Percentiles rank a stretch among this genome's conserved stretches.
phyloP scores from a whole-genome alignment of 768 basidiomycete genomes.

The Paxillus involutus region DNA sequence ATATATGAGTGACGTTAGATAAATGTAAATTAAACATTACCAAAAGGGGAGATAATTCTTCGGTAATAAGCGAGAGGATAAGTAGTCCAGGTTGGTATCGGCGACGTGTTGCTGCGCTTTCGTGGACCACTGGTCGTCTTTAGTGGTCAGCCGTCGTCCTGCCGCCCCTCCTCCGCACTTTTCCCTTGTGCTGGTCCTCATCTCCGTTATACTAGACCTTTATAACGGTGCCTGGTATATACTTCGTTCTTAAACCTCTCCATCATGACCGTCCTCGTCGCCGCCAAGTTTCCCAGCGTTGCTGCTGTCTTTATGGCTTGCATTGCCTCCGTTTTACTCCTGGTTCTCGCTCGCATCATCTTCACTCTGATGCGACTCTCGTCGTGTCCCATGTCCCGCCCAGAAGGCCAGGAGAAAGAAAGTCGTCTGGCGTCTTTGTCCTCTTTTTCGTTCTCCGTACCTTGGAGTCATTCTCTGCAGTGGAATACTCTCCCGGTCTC shows the following conservation, averaged over 20 bases:
- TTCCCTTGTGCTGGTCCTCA: conserved; percentile 17
- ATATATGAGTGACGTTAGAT: conserved; percentile 1
- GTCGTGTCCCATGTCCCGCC: conserved; percentile 17
- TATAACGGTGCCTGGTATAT: conserved; percentile 16
- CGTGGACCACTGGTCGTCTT: conserved; percentile 10
- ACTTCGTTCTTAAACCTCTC: not conserved
- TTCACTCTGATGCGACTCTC: conserved; percentile 27
- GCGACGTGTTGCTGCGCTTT: conserved; percentile 10
- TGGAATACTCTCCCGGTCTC: conserved; percentile 29
- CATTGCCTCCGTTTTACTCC: conserved; percentile 24
- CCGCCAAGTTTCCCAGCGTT: conserved; percentile 28
- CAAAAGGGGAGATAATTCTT: not conserved
- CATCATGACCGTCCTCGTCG: conserved; percentile 33
- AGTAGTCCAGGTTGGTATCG: conserved; percentile 9
- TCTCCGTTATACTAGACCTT: conserved; percentile 19
- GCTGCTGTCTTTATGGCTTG: conserved; percentile 33
- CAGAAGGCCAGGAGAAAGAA: conserved; percentile 18
- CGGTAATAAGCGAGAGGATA: conserved; percentile 29
- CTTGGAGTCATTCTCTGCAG: conserved; percentile 21
- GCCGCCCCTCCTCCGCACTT: conserved; percentile 5
- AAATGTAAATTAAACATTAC: conserved; percentile 9
- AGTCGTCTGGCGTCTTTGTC: not conserved
- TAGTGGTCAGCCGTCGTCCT: conserved; percentile 9
- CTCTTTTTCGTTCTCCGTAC: conserved; percentile 1
- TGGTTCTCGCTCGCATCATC: conserved; percentile 31